A percentile compares a stretch with the other conserved stretches of the same genome.
phyloP scores from a whole-genome alignment of 2,329 filamentous ascomycete species.

The Cercospora sp. region DNA sequence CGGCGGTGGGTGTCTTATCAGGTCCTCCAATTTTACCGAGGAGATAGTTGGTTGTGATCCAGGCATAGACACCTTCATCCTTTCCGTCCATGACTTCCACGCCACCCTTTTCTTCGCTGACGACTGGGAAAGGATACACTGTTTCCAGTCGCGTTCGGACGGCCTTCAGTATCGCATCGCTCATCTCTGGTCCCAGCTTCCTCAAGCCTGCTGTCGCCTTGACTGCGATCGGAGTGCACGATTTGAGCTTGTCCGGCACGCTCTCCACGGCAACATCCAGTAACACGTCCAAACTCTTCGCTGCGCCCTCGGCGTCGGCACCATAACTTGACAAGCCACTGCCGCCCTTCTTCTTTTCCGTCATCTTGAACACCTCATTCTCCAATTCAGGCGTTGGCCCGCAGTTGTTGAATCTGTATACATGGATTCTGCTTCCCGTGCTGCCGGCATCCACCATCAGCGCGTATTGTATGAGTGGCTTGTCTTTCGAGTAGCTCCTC shows the following conservation, averaged over 20 bases:
- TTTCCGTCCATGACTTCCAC: slow-evolving; percentile 97
- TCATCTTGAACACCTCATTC: slow-evolving; percentile 90
- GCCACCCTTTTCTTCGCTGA: slow-evolving; percentile 79
- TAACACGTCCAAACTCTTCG: slow-evolving; percentile 82
- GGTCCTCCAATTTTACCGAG: slow-evolving; percentile 95
- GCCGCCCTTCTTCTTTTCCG: slow-evolving; percentile 77
- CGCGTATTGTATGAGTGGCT: slow-evolving; percentile 94
- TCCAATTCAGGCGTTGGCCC: slow-evolving; percentile 93
- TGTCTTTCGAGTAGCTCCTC: slow-evolving; percentile 79
- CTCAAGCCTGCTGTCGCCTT: slow-evolving; percentile 95
- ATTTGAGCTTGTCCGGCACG: slow-evolving; percentile 84
- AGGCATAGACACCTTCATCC: slow-evolving; percentile 96
- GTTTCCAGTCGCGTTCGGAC: slow-evolving; percentile 83
- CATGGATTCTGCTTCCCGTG: slow-evolving; percentile 95
- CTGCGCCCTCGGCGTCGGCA: slow-evolving; percentile 81
- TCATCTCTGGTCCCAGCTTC: slow-evolving; percentile 77
- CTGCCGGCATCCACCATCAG: slow-evolving; percentile 98
- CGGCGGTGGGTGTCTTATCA: slow-evolving; percentile 85
- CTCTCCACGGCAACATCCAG: slow-evolving; percentile 81
- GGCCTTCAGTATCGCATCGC: slow-evolving; percentile 78
- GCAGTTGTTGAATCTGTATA: slow-evolving; percentile 99
- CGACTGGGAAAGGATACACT: slow-evolving; percentile 90
- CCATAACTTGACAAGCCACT: slow-evolving; percentile 82
- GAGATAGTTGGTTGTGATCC: slow-evolving; percentile 99
- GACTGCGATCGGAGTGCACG: slow-evolving; percentile 93